phyloP scores from a whole-genome alignment of 305 asterid species.

The Salvia sclarea region DNA sequence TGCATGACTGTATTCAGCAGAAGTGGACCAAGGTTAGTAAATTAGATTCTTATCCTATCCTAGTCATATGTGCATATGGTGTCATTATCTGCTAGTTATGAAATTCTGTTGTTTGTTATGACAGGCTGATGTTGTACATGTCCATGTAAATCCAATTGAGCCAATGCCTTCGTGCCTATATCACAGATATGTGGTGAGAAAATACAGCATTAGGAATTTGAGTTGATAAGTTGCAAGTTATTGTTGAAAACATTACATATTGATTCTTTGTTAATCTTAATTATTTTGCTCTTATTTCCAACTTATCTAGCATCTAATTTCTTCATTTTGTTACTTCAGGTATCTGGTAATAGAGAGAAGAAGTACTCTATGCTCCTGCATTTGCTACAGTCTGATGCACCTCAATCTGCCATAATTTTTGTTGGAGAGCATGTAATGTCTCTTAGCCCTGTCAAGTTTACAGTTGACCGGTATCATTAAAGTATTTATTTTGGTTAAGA shows the following conservation, averaged over 20 bases:
- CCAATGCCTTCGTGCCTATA: constrained; percentile 88
- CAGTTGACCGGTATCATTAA: constrained; percentile 17
- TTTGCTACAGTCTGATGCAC: constrained; percentile 63
- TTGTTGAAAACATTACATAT: background rate
- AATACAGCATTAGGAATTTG: constrained; percentile 19
- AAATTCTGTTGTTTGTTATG: constrained; percentile 36
- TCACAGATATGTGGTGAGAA: constrained; percentile 88
- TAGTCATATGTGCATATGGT: constrained; percentile 14
- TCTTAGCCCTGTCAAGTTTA: constrained; percentile 25
- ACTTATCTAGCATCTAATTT: constrained; percentile 20
- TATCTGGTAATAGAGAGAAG: constrained; percentile 68
- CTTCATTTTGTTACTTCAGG: constrained; percentile 40
- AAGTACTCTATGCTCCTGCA: constrained; percentile 61
- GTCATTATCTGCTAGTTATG: constrained; percentile 29
- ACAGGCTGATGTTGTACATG: constrained; percentile 75
- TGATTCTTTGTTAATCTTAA: constrained; percentile 6
- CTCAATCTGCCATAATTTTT: constrained; percentile 84
- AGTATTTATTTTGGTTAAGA: constrained; percentile 13
- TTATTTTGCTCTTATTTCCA: background rate
- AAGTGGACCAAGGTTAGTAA: constrained; percentile 90
- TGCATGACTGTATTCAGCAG: constrained; percentile 80
- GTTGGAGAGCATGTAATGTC: constrained; percentile 83
- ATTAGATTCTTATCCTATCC: constrained; percentile 19
- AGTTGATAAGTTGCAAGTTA: background rate
- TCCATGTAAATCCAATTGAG: constrained; percentile 73